Evolutionary conservation across 345 rosid genomes (phyloP).

Genomic region (Salix suchowensis): DNA sequence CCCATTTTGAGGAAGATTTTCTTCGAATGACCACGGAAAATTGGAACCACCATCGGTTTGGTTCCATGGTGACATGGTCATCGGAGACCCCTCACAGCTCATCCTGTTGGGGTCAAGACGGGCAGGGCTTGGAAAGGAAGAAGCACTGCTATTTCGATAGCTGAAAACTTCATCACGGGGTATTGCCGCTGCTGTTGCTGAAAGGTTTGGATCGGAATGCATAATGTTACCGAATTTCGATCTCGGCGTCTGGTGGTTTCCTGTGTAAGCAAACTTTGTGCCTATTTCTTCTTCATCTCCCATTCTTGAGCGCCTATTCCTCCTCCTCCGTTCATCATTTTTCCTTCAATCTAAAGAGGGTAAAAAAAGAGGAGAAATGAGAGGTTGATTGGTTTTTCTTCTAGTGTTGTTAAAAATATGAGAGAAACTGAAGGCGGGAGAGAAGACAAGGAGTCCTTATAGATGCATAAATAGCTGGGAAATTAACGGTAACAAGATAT

Average conservation of each 20-base stretch:
- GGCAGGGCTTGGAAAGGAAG: constrained; percentile 50
- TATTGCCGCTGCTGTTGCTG: constrained; percentile 14
- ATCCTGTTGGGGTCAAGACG: constrained; percentile 45
- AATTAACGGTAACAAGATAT: constrained; percentile 2
- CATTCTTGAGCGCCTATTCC: not conserved
- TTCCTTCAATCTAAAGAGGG: not conserved
- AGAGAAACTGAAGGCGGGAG: constrained; percentile 23
- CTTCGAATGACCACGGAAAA: constrained; percentile 47
- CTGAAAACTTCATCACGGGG: constrained; percentile 40
- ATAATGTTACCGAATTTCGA: constrained; percentile 24
- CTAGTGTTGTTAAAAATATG: not conserved
- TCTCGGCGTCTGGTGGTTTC: constrained; percentile 18
- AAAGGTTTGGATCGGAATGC: constrained; percentile 49
- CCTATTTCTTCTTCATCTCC: not conserved
- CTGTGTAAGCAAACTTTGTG: constrained; percentile 9
- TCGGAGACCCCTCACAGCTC: constrained; percentile 89
- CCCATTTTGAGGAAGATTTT: constrained; percentile 45
- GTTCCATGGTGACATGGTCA: constrained; percentile 98
- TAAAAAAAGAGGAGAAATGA: not conserved
- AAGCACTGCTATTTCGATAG: constrained; percentile 71
- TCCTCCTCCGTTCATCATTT: constrained; percentile 23
- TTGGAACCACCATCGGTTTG: constrained; percentile 51
- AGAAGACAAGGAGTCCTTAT: not conserved
- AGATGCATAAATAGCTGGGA: constrained; percentile 16
- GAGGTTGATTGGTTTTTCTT: not conserved